Conservation (phyloP, 2,329 filamentous ascomycete genomes). For the Aspergillus japonicus region DNA sequence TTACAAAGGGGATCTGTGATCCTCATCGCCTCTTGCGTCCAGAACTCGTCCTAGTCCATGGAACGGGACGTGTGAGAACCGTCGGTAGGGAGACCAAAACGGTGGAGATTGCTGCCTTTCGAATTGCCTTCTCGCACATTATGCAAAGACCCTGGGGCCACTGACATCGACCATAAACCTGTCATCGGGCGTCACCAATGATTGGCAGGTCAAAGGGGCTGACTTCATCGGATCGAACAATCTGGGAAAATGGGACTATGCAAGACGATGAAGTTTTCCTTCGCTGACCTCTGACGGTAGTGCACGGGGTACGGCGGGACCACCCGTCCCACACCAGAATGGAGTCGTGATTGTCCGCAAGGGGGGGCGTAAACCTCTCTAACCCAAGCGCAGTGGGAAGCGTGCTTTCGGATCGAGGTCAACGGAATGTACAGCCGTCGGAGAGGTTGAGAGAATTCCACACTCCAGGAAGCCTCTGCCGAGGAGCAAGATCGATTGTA, state of each 20-base stretch:
- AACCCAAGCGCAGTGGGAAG: not conserved
- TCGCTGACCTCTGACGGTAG: slow-evolving; percentile 5
- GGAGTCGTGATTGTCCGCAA: slow-evolving; percentile 7
- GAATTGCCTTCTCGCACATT: not conserved
- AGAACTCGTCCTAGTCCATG: not conserved
- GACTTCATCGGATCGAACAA: slow-evolving; percentile 3
- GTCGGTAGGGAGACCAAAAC: not conserved
- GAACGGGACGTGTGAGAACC: not conserved
- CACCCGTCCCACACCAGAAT: slow-evolving; percentile 6
- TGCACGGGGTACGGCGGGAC: slow-evolving; percentile 5
- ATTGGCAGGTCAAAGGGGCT: slow-evolving; percentile 3
- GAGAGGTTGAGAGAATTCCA: not conserved
- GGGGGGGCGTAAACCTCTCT: not conserved
- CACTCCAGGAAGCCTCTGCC: not conserved
- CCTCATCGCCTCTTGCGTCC: not conserved
- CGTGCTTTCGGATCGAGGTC: not conserved
- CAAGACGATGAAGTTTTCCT: not conserved
- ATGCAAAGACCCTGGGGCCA: not conserved
- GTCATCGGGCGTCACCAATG: slow-evolving; percentile 2
- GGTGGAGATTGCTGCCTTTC: not conserved
- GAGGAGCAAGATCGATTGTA: not conserved
- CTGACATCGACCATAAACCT: not conserved
- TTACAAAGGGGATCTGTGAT: too few relatives aligned
- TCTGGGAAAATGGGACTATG: not conserved
- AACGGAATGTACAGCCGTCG: not conserved